Conservation (phyloP, 1,284 basidiomycete genomes). For the Trametes pubescens region DNA sequence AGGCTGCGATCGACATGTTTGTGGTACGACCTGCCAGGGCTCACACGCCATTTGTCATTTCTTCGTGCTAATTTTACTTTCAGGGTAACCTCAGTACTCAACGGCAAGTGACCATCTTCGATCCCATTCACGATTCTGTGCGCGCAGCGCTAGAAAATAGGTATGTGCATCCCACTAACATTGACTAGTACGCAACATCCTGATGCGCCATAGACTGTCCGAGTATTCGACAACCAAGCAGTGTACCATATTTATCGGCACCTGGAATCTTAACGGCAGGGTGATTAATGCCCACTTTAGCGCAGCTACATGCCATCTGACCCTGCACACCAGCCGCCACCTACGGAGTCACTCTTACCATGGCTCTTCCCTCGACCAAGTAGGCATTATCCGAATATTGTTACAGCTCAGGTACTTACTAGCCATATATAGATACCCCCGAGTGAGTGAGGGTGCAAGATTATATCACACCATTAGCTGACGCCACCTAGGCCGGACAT, state of each 20-base stretch:
- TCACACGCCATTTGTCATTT: no score
- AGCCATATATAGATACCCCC: slow-evolving; percentile 50
- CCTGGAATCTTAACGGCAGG: slow-evolving; percentile 96
- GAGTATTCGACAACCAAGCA: slow-evolving; percentile 88
- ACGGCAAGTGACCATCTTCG: slow-evolving; percentile 89
- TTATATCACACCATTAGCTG: background rate
- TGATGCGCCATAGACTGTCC: slow-evolving; percentile 56
- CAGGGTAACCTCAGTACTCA: slow-evolving; percentile 94
- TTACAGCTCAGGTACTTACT: slow-evolving; percentile 19
- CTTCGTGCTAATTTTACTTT: no score
- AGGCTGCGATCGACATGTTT: slow-evolving; percentile 94
- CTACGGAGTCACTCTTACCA: slow-evolving; percentile 84
- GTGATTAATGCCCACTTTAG: slow-evolving; percentile 51
- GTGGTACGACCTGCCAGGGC: slow-evolving; percentile 68
- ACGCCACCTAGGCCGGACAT: slow-evolving; percentile 77
- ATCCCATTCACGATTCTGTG: slow-evolving; percentile 93
- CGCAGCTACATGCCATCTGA: slow-evolving; percentile 21
- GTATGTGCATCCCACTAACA: slow-evolving; percentile 42
- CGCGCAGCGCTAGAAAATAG: slow-evolving; percentile 73
- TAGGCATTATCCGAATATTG: slow-evolving; percentile 48
- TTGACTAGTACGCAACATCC: background rate
- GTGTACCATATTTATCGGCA: slow-evolving; percentile 87
- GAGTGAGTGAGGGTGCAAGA: slow-evolving; percentile 56
- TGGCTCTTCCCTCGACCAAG: slow-evolving; percentile 90
- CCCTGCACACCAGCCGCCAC: slow-evolving; percentile 53